Evolutionary conservation across 176 grass and related monocot genomes (phyloP), one percentile per base, ranked within the genome.

Genomic region (Hsuehochloa calcarea): DNA sequence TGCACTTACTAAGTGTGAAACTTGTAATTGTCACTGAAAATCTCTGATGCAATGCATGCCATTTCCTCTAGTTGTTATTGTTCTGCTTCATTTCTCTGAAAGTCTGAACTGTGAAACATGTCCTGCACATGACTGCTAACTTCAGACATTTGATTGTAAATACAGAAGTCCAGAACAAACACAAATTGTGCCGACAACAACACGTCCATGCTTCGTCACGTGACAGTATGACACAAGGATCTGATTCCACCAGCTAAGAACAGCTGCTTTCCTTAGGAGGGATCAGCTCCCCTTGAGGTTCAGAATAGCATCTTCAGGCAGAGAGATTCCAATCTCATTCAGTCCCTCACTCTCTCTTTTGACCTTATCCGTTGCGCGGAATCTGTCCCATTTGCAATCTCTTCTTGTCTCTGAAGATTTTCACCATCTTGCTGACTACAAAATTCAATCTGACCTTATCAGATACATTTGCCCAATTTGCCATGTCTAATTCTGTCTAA

Each of bases 231-330:
- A 68, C 35, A 66, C 45, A 60, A 35, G 55, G 55, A 86, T 77
- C 79, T 79, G 68, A 84, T 87, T 80, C 49, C 50, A 65, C 25
- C 1, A 16, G 84, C 68, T 80, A 86, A 74, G 79, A 77, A 58
- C 38, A 37, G 66, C 6, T 27, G 6, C 29, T 68, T 60, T 59
- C 39, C 7, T 68, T 70, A 61, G 74, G 65, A 78, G 55, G 58
- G 49, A 90, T 67, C 39, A 58, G 15, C 67, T 29, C 58, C 74
- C 37, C 60, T 38, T 78, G 49, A 49, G 31, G 56, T 87, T 52
- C 49, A 74, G 80, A 87, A 43, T 79, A 86, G 72, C 79, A 86
- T 82, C 72, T 82, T 82, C 79, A 39, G 58, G 84, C 56, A 82
- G 54, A 82, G 66, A 65, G n/a, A 29, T 65, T 49, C n/a, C 19